Conservation (phyloP, 1,284 basidiomycete species). For the Calocybe gambosa region DNA sequence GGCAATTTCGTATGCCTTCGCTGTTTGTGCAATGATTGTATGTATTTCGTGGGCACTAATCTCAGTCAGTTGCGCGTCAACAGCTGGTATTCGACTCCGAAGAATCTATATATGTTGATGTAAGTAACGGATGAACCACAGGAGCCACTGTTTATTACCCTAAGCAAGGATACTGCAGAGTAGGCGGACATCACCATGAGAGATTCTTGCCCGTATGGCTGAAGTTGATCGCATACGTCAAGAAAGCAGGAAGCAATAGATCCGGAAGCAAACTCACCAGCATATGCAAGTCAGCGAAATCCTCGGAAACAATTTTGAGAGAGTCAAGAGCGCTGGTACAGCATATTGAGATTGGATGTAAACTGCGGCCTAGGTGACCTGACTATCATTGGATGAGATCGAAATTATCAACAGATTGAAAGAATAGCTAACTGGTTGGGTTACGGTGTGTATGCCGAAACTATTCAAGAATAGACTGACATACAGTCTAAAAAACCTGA, state of each 20-base stretch:
- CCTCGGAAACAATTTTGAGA: conserved; percentile 61
- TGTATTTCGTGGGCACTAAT: conserved; percentile 58
- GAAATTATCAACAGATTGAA: conserved; percentile 5
- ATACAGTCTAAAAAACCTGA: conserved; percentile 69
- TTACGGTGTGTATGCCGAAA: conserved; percentile 64
- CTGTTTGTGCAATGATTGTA: conserved; percentile 54
- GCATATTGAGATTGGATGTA: conserved; percentile 65
- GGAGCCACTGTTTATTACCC: conserved; percentile 35
- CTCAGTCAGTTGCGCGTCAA: conserved; percentile 47
- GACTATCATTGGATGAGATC: conserved; percentile 2
- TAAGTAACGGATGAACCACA: conserved; percentile 7
- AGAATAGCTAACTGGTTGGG: conserved; percentile 41
- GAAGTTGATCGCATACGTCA: conserved; percentile 5
- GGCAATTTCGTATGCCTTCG: conserved; percentile 69
- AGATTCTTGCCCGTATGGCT: conserved; percentile 80
- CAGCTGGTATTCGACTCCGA: conserved; percentile 46
- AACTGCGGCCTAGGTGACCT: conserved; percentile 48
- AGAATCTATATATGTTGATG: conserved; percentile 46
- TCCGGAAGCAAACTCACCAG: conserved; percentile 53
- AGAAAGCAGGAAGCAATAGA: conserved; percentile 1
- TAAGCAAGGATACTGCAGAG: conserved; percentile 69
- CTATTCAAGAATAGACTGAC: conserved; percentile 76
- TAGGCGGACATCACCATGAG: conserved; percentile 81
- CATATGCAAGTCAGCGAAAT: conserved; percentile 69
- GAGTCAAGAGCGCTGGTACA: conserved; percentile 65